Conservation (phyloP, 192 early-diverging fungal genomes). For the Mortierella hygrophila region DNA sequence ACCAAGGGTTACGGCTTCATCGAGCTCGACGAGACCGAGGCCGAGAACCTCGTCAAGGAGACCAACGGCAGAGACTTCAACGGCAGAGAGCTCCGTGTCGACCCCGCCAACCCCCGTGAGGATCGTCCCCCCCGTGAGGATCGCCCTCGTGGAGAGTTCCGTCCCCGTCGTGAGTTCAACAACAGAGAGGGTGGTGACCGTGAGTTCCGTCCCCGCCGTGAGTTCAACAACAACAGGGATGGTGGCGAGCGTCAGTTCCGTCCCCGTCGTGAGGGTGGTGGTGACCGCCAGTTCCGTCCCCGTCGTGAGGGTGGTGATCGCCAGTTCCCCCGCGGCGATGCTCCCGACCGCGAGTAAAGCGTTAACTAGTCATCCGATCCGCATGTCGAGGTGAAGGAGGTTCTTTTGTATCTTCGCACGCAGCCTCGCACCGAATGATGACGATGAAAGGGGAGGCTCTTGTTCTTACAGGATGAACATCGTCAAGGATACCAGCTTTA, state of each 20-base stretch:
- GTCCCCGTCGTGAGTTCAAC: constrained; percentile 42
- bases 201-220: constrained; percentile 39
- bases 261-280: constrained; percentile 18
- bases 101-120: constrained; percentile 22
- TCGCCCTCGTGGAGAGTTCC: constrained; percentile 23
- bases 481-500: neutral
- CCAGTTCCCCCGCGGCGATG: constrained; percentile 16
- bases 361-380: neutral
- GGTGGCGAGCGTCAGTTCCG: constrained; percentile 22
- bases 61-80: constrained; percentile 43
- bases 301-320: constrained; percentile 14
- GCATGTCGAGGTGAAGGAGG: neutral
- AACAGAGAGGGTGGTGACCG: constrained; percentile 3
- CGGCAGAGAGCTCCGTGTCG: constrained; percentile 39
- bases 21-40: constrained; percentile 36
- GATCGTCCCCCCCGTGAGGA: constrained; percentile 6
- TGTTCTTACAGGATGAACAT: neutral
- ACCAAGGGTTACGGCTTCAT: constrained; percentile 52
- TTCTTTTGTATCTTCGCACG: no score
- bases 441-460: neutral
- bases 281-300: constrained; percentile 15
- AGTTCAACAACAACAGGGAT: constrained; percentile 9
- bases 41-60: constrained; percentile 33
- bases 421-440: no score
- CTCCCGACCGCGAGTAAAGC: constrained; percentile 31